Conservation (phyloP, 2,329 filamentous ascomycete genomes). For the Fusarium pseudograminearum region DNA sequence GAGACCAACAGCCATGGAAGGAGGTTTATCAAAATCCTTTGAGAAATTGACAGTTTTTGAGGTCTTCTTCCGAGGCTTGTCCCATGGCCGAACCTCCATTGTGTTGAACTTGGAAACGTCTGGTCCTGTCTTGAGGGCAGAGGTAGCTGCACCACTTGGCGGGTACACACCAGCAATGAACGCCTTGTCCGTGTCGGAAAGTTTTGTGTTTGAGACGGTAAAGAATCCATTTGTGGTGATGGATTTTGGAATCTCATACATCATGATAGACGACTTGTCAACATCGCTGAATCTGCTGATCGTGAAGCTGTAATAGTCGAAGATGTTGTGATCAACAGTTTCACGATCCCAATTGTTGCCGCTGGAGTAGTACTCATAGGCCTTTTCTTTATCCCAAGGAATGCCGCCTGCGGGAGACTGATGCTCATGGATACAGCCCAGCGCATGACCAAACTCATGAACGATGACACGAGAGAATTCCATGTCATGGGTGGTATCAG, state of each 20-base stretch:
- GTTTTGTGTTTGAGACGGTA: fast-evolving
- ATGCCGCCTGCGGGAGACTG: background rate
- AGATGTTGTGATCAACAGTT: background rate
- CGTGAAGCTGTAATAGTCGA: background rate
- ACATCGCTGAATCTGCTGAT: background rate
- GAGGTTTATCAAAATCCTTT: background rate
- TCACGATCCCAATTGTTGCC: background rate
- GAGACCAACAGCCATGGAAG: background rate
- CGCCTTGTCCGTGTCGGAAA: fast-evolving
- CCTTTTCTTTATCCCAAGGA: background rate
- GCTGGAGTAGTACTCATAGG: background rate
- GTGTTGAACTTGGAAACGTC: background rate
- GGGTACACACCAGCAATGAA: background rate
- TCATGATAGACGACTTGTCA: background rate
- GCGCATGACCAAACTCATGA: background rate
- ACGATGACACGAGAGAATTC: background rate
- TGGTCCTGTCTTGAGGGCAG: background rate
- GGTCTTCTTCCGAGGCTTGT: background rate
- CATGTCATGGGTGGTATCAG: fast-evolving
- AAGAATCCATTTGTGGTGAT: background rate
- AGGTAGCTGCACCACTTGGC: background rate
- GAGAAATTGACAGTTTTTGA: background rate
- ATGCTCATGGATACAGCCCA: background rate
- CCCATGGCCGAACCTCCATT: background rate
- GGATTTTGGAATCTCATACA: background rate